These are phyloP conservation scores for Reutealis trisperma DNA, from an alignment of 345 rosid genomes.

Conservation along the genomic window DNA sequence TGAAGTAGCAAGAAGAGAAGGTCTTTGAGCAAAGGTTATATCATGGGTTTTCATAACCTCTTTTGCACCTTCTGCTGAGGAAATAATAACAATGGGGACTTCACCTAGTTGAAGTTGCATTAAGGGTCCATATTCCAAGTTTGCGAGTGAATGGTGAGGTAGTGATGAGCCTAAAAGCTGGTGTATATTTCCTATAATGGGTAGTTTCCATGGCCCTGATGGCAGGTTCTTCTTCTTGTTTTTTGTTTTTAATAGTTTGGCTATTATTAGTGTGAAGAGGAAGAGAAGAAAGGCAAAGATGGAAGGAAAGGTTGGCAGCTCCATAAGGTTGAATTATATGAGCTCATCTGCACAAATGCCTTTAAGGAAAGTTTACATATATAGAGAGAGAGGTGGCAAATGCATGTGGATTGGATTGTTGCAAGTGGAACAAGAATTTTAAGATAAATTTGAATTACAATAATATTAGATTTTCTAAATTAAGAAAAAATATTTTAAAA, in stretches of 20 bases:
- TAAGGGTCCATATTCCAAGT: not conserved
- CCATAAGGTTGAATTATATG: too few relatives aligned
- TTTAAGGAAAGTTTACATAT: too few relatives aligned
- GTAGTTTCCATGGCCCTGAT: constrained; percentile 42
- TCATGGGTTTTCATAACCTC: constrained; percentile 1
- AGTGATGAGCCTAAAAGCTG: constrained; percentile 8
- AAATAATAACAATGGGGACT: not conserved
- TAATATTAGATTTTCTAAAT: too few relatives aligned
- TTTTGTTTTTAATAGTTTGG: not conserved
- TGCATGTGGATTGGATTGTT: too few relatives aligned
- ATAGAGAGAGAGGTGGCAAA: too few relatives aligned
- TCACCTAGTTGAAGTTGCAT: constrained; percentile 17
- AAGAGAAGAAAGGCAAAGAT: too few relatives aligned
- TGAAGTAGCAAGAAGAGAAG: not conserved
- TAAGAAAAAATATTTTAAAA: too few relatives aligned
- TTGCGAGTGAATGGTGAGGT: not conserved
- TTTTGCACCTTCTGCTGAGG: constrained; percentile 2
- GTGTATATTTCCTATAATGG: constrained; percentile 39
- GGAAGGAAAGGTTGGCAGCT: too few relatives aligned
- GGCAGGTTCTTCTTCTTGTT: constrained; percentile 1
- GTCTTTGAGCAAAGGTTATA: not conserved
- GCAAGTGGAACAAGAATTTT: too few relatives aligned
- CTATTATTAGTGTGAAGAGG: too few relatives aligned
- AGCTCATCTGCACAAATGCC: too few relatives aligned
- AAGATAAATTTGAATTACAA: too few relatives aligned